Evolutionary conservation across 2,329 filamentous ascomycete species (phyloP).

Genomic region (Penicillium sp.): DNA sequence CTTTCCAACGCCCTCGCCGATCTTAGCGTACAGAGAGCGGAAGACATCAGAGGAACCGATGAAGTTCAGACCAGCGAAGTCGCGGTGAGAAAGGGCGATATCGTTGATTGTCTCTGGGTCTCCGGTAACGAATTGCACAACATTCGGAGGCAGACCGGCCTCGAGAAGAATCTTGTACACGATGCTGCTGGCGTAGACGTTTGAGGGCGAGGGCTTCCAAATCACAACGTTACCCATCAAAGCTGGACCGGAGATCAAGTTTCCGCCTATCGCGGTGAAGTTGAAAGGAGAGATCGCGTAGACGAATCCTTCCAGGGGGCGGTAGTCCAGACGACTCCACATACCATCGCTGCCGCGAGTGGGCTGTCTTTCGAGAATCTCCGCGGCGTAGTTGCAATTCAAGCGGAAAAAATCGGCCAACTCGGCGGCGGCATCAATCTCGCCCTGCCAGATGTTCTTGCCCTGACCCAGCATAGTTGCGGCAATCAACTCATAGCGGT

Average conservation of each 20-base stretch:
- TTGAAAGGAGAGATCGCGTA: constrained; percentile 95
- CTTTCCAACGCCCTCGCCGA: constrained; percentile 74
- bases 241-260: constrained; percentile 77
- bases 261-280: constrained; percentile 91
- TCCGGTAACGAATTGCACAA: constrained; percentile 90
- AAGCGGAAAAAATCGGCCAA: constrained; percentile 78
- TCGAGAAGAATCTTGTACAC: constrained; percentile 90
- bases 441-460: constrained; percentile 95
- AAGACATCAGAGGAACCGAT: constrained; percentile 90
- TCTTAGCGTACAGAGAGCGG: constrained; percentile 80
- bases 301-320: constrained; percentile 89
- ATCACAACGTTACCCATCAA: constrained; percentile 92
- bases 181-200: constrained; percentile 83
- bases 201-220: constrained; percentile 90
- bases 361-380: constrained; percentile 83
- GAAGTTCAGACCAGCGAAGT: constrained; percentile 86
- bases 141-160: constrained; percentile 81
- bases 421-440: constrained; percentile 92
- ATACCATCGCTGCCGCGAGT: constrained; percentile 76
- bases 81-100: constrained; percentile 69
- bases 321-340: constrained; percentile 85
- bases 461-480: constrained; percentile 93
- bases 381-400: constrained; percentile 71
- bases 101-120: constrained; percentile 81
- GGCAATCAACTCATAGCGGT: constrained; percentile 92